These are phyloP conservation scores for Austropuccinia psidii DNA, from an alignment of 1,284 basidiomycete species.

Conservation along the genomic window DNA sequence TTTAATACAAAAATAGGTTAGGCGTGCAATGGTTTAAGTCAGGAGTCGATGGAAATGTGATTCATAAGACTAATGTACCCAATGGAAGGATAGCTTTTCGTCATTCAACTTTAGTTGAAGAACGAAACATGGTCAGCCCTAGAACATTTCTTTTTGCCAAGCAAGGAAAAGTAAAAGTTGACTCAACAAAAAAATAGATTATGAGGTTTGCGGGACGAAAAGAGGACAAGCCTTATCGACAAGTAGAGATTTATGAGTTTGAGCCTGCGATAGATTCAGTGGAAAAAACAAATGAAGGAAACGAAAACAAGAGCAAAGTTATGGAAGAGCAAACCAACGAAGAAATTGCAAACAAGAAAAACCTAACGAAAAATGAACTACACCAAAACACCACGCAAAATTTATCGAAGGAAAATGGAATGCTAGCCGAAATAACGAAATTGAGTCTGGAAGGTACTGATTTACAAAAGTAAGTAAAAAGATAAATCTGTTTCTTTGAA, in stretches of 20 bases:
- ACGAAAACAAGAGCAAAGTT: not conserved
- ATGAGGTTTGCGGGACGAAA: conserved; percentile 32
- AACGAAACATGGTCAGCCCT: conserved; percentile 49
- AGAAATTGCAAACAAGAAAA: no score
- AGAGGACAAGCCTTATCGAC: not conserved
- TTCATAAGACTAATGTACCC: conserved; percentile 73
- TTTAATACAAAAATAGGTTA: conserved; percentile 21
- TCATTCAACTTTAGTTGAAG: conserved; percentile 79
- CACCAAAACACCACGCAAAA: no score
- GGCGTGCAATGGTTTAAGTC: conserved; percentile 38
- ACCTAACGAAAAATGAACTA: no score
- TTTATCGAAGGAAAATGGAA: no score
- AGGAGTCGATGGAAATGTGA: conserved; percentile 45
- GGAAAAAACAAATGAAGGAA: not conserved
- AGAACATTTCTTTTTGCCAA: not conserved
- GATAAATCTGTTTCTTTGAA: not conserved
- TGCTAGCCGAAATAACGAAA: no score
- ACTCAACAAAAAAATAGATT: not conserved
- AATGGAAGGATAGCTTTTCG: conserved; percentile 78
- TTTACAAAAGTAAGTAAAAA: not conserved
- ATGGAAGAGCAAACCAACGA: not conserved
- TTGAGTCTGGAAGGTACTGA: no score
- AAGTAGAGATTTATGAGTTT: conserved; percentile 6
- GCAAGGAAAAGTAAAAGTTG: not conserved
- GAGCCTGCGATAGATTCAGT: not conserved